Conservation (phyloP, 148 eudicot genomes). For the Dianthus caryophyllus region DNA sequence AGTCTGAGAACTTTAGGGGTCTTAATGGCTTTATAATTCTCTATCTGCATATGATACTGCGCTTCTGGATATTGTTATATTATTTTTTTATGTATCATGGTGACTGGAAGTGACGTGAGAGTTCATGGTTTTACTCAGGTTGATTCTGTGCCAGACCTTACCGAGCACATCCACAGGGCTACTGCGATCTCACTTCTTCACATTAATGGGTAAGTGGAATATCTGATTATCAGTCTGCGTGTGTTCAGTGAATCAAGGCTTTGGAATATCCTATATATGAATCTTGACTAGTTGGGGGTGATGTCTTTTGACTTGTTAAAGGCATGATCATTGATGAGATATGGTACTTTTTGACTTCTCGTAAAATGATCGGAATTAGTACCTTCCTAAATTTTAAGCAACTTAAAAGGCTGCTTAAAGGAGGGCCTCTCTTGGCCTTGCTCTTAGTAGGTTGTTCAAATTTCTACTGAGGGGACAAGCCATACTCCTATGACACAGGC, state of each 20-base stretch:
- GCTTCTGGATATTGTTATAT: not conserved
- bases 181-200: constrained; percentile 87
- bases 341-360: not conserved
- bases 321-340: not conserved
- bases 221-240: not conserved
- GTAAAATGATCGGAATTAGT: not conserved
- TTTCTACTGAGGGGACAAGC: not conserved
- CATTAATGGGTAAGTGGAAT: constrained; percentile 64
- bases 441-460: not conserved
- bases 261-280: not conserved
- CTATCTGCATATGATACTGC: constrained; percentile 1
- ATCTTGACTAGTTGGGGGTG: not conserved
- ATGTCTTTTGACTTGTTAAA: no score
- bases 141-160: constrained; percentile 86
- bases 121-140: constrained; percentile 48
- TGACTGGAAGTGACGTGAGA: constrained; percentile 2
- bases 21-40: not conserved
- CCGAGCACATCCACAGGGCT: constrained; percentile 76
- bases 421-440: not conserved
- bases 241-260: not conserved
- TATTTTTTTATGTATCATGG: not conserved
- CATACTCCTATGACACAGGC: not conserved
- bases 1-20: not conserved
- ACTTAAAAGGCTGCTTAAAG: not conserved
- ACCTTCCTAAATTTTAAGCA: not conserved